A percentile compares a stretch with the other conserved stretches of the same genome.
These are phyloP conservation scores for Aspergillus ibericus DNA, from an alignment of 2,329 filamentous ascomycete genomes.

Conservation along the genomic window DNA sequence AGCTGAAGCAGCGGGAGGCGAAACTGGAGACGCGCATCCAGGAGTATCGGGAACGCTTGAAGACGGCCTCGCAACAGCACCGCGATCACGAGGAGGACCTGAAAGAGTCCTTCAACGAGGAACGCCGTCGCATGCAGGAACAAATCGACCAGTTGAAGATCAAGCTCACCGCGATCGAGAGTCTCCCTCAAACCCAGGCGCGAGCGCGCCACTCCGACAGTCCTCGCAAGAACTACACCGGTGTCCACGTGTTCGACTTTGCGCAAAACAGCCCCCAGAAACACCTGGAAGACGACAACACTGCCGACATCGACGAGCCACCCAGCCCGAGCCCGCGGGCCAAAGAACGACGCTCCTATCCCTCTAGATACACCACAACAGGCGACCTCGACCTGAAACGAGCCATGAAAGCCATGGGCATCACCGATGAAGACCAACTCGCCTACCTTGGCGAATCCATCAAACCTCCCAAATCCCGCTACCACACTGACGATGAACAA, in stretches of 20 bases:
- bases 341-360: slow-evolving; percentile 27
- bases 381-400: slow-evolving; percentile 26
- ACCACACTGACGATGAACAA: slow-evolving; percentile 12
- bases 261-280: slow-evolving; percentile 22
- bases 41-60: slow-evolving; percentile 43
- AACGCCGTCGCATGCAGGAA: slow-evolving; percentile 40
- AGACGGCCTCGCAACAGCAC: slow-evolving; percentile 35
- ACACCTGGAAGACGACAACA: slow-evolving; percentile 24
- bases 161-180: slow-evolving; percentile 31
- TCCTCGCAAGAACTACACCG: slow-evolving; percentile 30
- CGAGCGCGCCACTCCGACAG: slow-evolving; percentile 26
- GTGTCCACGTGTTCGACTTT: slow-evolving; percentile 31
- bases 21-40: slow-evolving; percentile 42
- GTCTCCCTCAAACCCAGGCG: slow-evolving; percentile 21
- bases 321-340: slow-evolving; percentile 38
- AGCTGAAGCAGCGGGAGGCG: slow-evolving; percentile 41
- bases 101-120: slow-evolving; percentile 35
- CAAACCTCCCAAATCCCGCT: slow-evolving; percentile 14
- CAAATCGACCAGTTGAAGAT: slow-evolving; percentile 40
- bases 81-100: slow-evolving; percentile 38
- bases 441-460: slow-evolving; percentile 22
- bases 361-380: slow-evolving; percentile 8
- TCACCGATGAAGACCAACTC: slow-evolving; percentile 31
- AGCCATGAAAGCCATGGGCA: slow-evolving; percentile 22
- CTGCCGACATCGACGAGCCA: slow-evolving; percentile 33